These are phyloP conservation scores for Fistulinella cinereoalba DNA, from an alignment of 1,284 basidiomycete genomes.

Conservation along the genomic window DNA sequence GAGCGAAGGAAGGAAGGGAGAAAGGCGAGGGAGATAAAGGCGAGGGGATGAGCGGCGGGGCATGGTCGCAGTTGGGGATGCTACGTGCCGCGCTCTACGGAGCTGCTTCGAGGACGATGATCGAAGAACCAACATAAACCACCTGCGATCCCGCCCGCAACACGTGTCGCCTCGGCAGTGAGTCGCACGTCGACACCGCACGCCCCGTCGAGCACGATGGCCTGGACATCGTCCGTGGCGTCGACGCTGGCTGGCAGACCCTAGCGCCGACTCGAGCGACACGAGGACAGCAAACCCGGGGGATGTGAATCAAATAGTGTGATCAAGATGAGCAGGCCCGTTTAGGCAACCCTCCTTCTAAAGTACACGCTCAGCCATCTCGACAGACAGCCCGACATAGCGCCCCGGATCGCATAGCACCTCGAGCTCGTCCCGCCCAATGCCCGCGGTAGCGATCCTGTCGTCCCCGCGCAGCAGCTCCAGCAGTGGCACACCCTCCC, in stretches of 20 bases:
- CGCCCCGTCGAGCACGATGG: neutral
- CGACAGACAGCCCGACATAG: slow-evolving; percentile 40
- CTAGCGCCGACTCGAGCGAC: no score
- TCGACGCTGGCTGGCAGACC: no score
- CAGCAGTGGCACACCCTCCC: slow-evolving; percentile 30
- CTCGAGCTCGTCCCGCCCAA: slow-evolving; percentile 28
- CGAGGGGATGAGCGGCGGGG: slow-evolving; percentile 2
- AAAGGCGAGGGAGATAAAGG: slow-evolving; percentile 2
- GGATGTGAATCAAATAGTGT: no score
- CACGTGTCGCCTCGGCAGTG: neutral
- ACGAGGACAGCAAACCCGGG: no score
- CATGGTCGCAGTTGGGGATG: slow-evolving; percentile 17
- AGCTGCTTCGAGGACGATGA: slow-evolving; percentile 32
- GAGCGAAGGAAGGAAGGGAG: neutral
- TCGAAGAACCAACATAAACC: slow-evolving; percentile 20
- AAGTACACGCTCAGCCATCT: slow-evolving; percentile 35
- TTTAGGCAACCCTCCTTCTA: neutral
- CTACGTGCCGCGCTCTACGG: slow-evolving; percentile 32
- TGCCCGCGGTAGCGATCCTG: slow-evolving; percentile 25
- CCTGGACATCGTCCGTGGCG: neutral
- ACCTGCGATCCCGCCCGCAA: slow-evolving; percentile 1
- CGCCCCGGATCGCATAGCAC: slow-evolving; percentile 38
- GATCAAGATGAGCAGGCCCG: slow-evolving; percentile 8
- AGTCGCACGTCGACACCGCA: neutral
- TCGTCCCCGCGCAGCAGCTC: slow-evolving; percentile 34